Conservation (phyloP, 345 rosid genomes). For the Zanthoxylum bungeanum region DNA sequence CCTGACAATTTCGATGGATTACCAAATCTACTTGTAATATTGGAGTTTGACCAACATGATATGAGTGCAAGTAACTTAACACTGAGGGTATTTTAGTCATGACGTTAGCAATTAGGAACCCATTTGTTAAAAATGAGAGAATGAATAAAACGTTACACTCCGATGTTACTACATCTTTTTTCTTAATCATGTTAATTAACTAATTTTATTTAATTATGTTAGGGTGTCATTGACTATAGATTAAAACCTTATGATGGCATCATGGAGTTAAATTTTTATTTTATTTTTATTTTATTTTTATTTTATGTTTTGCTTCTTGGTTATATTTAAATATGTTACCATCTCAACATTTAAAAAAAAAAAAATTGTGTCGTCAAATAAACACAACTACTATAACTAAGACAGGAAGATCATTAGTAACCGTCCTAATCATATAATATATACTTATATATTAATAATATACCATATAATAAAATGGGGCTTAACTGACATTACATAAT, state of each 20-base stretch:
- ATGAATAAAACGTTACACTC: no score
- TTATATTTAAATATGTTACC: not conserved
- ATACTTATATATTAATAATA: not conserved
- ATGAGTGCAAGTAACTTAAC: no score
- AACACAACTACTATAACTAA: not conserved
- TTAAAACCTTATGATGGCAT: not conserved
- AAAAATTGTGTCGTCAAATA: not conserved
- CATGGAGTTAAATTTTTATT: no score
- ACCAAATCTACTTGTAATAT: no score
- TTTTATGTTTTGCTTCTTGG: not conserved
- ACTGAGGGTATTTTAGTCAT: no score
- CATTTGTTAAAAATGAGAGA: no score
- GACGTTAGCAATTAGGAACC: no score
- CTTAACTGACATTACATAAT: conserved; percentile 24
- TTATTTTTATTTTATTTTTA: no score
- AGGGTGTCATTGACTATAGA: not conserved
- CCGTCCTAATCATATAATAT: conserved; percentile 11
- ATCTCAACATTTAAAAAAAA: no score
- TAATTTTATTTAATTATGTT: not conserved
- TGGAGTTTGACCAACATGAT: no score
- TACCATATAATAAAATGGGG: conserved; percentile 2
- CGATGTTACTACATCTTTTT: no score
- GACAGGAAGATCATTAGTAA: conserved; percentile 9
- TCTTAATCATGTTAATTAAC: not conserved
- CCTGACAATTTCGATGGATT: no score